Conservation (phyloP, 148 eudicot genomes). For the Linanthus parryae region DNA sequence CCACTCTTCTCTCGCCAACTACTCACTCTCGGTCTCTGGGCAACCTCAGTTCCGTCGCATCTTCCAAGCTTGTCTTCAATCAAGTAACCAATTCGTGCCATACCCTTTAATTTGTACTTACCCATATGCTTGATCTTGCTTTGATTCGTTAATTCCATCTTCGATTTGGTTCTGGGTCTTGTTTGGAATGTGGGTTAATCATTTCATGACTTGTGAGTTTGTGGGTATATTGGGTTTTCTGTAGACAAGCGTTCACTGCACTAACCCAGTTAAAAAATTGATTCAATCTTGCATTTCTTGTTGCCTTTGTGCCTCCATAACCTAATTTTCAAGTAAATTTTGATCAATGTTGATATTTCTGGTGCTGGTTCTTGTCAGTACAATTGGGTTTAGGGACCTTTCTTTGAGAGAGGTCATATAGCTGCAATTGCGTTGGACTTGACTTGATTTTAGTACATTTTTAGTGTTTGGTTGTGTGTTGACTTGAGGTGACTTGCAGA, state of each 20-base stretch:
- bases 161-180: neutral
- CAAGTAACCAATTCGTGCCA: neutral
- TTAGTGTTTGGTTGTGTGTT: neutral
- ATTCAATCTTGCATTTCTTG: no score
- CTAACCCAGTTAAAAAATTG: no score
- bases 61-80: slow-evolving; percentile 1
- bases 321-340: no score
- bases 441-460: neutral
- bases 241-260: no score
- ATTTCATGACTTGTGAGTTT: slow-evolving; percentile 6
- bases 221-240: no score
- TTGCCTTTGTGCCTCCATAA: no score
- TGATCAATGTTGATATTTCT: no score
- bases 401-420: no score
- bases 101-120: neutral
- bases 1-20: neutral
- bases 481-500: slow-evolving; percentile 26
- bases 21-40: no score
- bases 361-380: no score
- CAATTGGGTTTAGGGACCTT: no score
- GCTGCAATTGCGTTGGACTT: neutral
- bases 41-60: no score
- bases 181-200: neutral
- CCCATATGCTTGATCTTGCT: neutral
- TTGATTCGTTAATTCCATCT: neutral